Evolutionary conservation across 1,284 basidiomycete genomes (phyloP).

Genomic region (Meira nashicola): DNA sequence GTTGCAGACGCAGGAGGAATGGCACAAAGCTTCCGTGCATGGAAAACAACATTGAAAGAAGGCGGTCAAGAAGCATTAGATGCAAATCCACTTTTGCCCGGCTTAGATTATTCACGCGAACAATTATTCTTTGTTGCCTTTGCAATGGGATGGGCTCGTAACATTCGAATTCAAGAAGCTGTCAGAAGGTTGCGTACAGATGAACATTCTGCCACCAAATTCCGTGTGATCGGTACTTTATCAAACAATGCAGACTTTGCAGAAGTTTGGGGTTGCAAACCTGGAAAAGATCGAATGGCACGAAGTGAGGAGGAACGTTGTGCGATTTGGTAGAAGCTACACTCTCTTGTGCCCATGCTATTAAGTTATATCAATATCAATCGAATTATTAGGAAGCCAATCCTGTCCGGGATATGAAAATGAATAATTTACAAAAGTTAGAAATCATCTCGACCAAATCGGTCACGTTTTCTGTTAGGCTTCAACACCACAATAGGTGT

Average conservation of each 20-base stretch:
- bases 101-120: conserved; percentile 48
- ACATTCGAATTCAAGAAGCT: conserved; percentile 36
- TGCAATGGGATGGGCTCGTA: conserved; percentile 42
- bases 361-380: too few relatives aligned
- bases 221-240: conserved; percentile 41
- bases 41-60: conserved; percentile 40
- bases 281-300: conserved; percentile 42
- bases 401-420: too few relatives aligned
- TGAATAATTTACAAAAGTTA: not conserved
- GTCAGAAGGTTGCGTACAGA: conserved; percentile 44
- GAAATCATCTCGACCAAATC: conserved; percentile 8
- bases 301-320: conserved; percentile 31
- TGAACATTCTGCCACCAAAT: conserved; percentile 48
- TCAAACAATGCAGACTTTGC: conserved; percentile 42
- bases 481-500: not conserved
- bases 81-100: conserved; percentile 49
- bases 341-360: not conserved
- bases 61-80: conserved; percentile 34
- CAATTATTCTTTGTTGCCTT: conserved; percentile 54
- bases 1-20: conserved; percentile 60
- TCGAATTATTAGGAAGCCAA: too few relatives aligned
- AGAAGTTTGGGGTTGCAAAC: conserved; percentile 43
- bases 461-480: not conserved
- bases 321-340: conserved; percentile 37
- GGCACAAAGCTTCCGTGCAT: conserved; percentile 52